phyloP scores from a whole-genome alignment of 257 asterid species.

The Solanum corneliomulleri region DNA sequence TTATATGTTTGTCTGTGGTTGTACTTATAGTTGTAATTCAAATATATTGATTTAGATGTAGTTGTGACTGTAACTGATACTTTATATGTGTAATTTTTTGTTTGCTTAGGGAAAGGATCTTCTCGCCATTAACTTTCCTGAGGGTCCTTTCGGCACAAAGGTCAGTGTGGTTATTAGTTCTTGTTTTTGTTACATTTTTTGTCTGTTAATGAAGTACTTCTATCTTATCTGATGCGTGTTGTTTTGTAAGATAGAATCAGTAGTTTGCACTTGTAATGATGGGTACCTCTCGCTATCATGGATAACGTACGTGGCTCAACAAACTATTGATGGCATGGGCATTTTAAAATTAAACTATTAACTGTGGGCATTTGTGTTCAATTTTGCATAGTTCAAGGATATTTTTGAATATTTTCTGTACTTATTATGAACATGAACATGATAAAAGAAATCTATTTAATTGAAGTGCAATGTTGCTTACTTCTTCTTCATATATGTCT shows the following conservation, averaged over 20 bases:
- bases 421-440: background rate
- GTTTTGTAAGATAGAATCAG: background rate
- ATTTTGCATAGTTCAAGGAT: background rate
- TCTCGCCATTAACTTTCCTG: constrained; percentile 51
- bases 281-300: background rate
- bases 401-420: background rate
- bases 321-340: background rate
- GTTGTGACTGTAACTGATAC: background rate
- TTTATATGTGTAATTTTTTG: background rate
- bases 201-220: background rate
- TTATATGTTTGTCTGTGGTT: background rate
- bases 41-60: background rate
- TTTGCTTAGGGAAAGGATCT: constrained; percentile 49
- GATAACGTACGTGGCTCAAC: background rate
- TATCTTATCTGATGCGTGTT: background rate
- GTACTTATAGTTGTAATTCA: background rate
- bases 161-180: constrained; percentile 21
- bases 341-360: background rate
- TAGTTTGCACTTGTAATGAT: background rate
- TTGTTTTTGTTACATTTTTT: background rate
- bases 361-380: background rate
- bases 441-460: background rate
- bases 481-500: background rate
- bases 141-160: constrained; percentile 94
- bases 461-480: background rate